phyloP scores from a whole-genome alignment of 371 early-diverging fungal genomes.

The Blastocladiella emersonii region DNA sequence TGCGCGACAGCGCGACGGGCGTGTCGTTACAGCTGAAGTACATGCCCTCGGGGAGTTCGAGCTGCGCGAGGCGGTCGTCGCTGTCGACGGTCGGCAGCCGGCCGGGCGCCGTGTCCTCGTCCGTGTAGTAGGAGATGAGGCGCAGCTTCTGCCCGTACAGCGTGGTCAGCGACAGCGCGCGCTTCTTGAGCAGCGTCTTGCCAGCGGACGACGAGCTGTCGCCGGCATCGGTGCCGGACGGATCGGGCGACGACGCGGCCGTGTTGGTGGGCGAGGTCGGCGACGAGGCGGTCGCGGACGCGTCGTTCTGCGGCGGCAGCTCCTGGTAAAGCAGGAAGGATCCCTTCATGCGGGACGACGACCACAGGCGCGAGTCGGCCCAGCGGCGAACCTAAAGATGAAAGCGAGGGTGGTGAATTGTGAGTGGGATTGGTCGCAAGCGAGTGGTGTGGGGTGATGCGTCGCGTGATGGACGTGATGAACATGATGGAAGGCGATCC shows the following conservation, averaged over 20 bases:
- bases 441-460: too few relatives aligned
- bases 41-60: background rate
- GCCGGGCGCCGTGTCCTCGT: background rate
- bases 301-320: too few relatives aligned
- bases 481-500: too few relatives aligned
- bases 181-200: background rate
- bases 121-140: background rate
- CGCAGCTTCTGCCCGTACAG: background rate
- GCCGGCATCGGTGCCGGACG: too few relatives aligned
- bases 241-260: too few relatives aligned
- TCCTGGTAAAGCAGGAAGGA: too few relatives aligned
- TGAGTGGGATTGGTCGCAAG: too few relatives aligned
- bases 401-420: too few relatives aligned
- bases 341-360: background rate
- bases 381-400: constrained; percentile 1
- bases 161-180: background rate
- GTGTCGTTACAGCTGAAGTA: background rate
- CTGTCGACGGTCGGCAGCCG: background rate
- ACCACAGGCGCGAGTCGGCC: constrained; percentile 1
- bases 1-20: background rate
- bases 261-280: too few relatives aligned
- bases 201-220: too few relatives aligned
- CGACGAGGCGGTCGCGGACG: too few relatives aligned
- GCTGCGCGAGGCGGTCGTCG: background rate
- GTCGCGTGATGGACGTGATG: too few relatives aligned